phyloP scores from a whole-genome alignment of 768 basidiomycete genomes.

The Lyophyllum shimeji region DNA sequence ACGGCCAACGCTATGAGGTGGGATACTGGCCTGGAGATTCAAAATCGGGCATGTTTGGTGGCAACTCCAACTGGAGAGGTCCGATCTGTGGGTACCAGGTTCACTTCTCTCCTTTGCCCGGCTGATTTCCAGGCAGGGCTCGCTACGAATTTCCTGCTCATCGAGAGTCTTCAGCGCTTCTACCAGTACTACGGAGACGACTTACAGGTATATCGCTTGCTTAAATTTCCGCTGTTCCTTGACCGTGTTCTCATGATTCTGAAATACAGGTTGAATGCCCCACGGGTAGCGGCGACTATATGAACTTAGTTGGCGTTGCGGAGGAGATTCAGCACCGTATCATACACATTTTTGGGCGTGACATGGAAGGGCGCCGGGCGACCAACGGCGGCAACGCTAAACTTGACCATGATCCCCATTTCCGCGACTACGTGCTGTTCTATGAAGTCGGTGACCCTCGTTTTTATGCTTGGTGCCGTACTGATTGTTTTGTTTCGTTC shows the following conservation, averaged over 20 bases:
- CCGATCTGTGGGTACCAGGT: conserved; percentile 73
- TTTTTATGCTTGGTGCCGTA: conserved; percentile 1
- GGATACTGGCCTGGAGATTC: conserved; percentile 99
- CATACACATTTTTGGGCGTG: conserved; percentile 97
- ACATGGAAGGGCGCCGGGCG: conserved; percentile 81
- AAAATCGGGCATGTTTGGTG: conserved; percentile 95
- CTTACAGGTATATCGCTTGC: conserved; percentile 49
- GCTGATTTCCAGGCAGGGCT: conserved; percentile 58
- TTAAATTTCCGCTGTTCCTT: not conserved
- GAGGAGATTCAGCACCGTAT: conserved; percentile 99
- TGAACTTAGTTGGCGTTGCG: conserved; percentile 91
- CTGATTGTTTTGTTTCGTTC: conserved; percentile 1
- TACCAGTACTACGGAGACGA: conserved; percentile 97
- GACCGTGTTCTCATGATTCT: not conserved
- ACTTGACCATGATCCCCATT: conserved; percentile 90
- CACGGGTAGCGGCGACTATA: conserved; percentile 94
- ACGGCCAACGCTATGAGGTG: conserved; percentile 90
- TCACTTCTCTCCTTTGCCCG: not conserved
- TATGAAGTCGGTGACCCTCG: conserved; percentile 65
- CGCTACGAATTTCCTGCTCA: conserved; percentile 93
- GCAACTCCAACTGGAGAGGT: conserved; percentile 98
- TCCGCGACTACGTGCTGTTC: conserved; percentile 96
- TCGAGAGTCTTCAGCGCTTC: conserved; percentile 95
- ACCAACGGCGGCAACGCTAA: conserved; percentile 89
- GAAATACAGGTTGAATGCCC: conserved; percentile 81